Base-by-base conservation (phyloP, 2,329 filamentous ascomycete genomes). In the Trichophyton mentagrophytes region DNA sequence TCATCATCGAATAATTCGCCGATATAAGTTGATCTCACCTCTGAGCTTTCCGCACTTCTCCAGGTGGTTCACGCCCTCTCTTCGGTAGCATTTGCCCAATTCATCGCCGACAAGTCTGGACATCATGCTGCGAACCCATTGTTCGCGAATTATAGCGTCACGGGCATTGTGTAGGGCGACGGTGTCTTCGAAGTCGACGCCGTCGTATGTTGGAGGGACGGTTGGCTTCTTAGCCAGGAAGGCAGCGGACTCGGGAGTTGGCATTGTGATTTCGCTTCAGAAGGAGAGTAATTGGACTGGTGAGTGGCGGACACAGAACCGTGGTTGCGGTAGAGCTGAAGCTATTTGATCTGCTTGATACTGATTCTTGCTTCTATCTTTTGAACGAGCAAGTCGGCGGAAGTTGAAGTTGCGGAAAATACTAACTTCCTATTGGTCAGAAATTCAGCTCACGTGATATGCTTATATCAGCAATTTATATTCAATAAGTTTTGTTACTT, bases 61-160 rank as follows among this genome's bases (percentile, higher is more conserved):
- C 67, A 86, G 71, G 72, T 86, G 84, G 69, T 86, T 86, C 60
- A 85, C 82, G 7, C 84, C 84, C 74, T 86, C 83, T 62, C 79
- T 75, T 66, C 77, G 75, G 74, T 86, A 86, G 74, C 84, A 86
- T 75, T 85, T 85, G 66, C 81, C 81, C 79, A 86, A 77, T 75
- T 86, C 84, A 71, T 86, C 82, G 51, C 83, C 74, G 57, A 86
- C 83, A 62, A 86, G 72, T 64, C 84, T 75, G 61, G 82, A 80
- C 84, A 86, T 86, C 84, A 86, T 86, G 70, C 79, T 81, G 74
- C 80, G 81, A 61, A 86, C 82, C 84, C 84, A 86, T 69, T 86
- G 84, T 73, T 86, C 84, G 60, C 83, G 78, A 66, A 86, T 82
- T 55, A 86, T 81, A 6, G 83, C 78, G 67, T 86, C 84, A 67